Evolutionary conservation across 768 basidiomycete genomes (phyloP).

Genomic region (Boletus pseudo-olivaceus): DNA sequence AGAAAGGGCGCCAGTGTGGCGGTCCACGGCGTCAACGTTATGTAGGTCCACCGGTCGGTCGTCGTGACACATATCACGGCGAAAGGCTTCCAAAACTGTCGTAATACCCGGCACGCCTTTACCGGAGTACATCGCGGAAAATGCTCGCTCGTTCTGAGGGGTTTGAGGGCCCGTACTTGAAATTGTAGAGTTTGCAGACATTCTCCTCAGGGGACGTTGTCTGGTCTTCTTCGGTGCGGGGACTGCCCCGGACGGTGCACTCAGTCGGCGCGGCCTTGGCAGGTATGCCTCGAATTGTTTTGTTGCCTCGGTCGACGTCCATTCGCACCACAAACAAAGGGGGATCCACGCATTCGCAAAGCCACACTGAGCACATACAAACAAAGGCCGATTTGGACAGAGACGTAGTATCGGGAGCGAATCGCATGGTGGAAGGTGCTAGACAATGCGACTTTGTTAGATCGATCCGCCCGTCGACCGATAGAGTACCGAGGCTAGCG

Average conservation of each 20-base stretch:
- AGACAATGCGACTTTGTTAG: constrained; percentile 8
- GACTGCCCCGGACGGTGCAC: constrained; percentile 23
- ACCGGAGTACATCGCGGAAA: neutral
- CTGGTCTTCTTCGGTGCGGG: constrained; percentile 10
- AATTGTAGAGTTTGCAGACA: constrained; percentile 19
- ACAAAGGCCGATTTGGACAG: constrained; percentile 39
- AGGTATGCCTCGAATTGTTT: constrained; percentile 38
- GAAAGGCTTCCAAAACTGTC: constrained; percentile 23
- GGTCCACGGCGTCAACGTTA: constrained; percentile 7
- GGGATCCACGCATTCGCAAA: constrained; percentile 47
- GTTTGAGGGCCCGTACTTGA: constrained; percentile 22
- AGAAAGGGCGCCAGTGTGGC: neutral
- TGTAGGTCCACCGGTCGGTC: constrained; percentile 9
- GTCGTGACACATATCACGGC: constrained; percentile 20
- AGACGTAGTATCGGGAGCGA: constrained; percentile 46
- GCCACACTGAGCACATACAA: constrained; percentile 45
- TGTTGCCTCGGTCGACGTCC: constrained; percentile 42
- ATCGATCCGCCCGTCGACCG: constrained; percentile 11
- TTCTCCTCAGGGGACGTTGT: constrained; percentile 10
- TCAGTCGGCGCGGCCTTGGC: constrained; percentile 35
- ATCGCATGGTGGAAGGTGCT: constrained; percentile 44
- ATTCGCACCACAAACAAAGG: constrained; percentile 50
- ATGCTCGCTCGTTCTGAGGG: constrained; percentile 19
- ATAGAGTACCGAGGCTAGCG: constrained; percentile 6
- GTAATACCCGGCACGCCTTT: constrained; percentile 27